Conservation (phyloP, 441 rosid species). For the Lepidium campestre region DNA sequence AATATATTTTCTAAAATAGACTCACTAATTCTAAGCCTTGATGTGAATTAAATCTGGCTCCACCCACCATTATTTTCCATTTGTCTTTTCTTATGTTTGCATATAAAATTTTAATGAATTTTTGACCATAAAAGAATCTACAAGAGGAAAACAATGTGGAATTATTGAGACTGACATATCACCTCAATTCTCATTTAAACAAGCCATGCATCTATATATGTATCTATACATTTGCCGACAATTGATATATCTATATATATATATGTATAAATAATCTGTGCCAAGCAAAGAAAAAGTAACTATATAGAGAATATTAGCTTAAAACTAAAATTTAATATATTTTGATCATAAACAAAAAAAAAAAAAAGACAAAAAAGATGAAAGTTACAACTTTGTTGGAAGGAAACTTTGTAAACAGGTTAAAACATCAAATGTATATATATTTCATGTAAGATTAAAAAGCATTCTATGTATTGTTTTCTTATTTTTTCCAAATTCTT, state of each 20-base stretch:
- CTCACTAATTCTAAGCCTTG: not conserved
- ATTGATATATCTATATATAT: not conserved
- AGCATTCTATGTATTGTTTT: slow-evolving; percentile 3
- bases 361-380: not conserved
- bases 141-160: not conserved
- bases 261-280: not conserved
- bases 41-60: not conserved
- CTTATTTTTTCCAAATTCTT: not conserved
- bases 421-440: not conserved
- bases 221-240: slow-evolving; percentile 30
- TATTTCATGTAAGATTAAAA: slow-evolving; percentile 5
- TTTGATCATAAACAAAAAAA: not conserved
- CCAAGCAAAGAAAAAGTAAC: not conserved
- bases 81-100: slow-evolving; percentile 15
- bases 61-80: slow-evolving; percentile 9
- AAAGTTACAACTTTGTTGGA: not conserved
- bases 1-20: not conserved
- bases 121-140: not conserved
- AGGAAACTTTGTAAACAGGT: not conserved
- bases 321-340: not conserved
- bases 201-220: not conserved
- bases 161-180: slow-evolving; percentile 20
- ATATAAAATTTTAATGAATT: not conserved
- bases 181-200: not conserved
- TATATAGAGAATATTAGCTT: not conserved